Conservation (phyloP, 2,329 filamentous ascomycete species). For the Microdochium bolleyi region DNA sequence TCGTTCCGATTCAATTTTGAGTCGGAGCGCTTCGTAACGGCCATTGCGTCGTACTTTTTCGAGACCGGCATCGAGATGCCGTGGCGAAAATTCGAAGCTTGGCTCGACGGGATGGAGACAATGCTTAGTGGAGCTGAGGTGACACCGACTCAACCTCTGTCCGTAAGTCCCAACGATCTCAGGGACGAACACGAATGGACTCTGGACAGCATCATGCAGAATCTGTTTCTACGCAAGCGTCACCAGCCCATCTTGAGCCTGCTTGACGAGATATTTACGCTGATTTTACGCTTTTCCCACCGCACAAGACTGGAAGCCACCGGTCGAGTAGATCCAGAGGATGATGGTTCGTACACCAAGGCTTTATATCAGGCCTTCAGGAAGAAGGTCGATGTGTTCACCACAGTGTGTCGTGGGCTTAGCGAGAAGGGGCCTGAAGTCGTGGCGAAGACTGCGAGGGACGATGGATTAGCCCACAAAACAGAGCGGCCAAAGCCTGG, state of each 20-base stretch:
- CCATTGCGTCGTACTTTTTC: conserved; percentile 70
- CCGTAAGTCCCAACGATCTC: conserved; percentile 56
- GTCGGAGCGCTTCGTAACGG: conserved; percentile 70
- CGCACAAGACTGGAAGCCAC: conserved; percentile 30
- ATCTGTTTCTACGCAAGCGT: conserved; percentile 64
- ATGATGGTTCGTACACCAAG: conserved; percentile 15
- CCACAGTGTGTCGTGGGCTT: conserved; percentile 62
- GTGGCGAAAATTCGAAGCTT: conserved; percentile 64
- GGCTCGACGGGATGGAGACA: conserved; percentile 55
- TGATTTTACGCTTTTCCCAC: conserved; percentile 66
- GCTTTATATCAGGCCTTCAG: conserved; percentile 58
- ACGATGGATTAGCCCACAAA: conserved; percentile 21
- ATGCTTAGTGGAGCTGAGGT: conserved; percentile 38
- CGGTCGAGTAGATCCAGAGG: conserved; percentile 20
- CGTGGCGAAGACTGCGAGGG: not conserved
- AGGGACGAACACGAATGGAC: conserved; percentile 63
- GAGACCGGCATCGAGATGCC: conserved; percentile 66
- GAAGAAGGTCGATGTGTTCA: conserved; percentile 66
- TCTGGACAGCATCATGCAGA: conserved; percentile 68
- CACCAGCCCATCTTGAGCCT: conserved; percentile 66
- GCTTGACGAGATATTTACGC: conserved; percentile 67
- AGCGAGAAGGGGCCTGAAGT: conserved; percentile 50
- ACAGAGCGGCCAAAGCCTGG: conserved; percentile 7
- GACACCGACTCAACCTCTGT: conserved; percentile 11
- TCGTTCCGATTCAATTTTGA: conserved; percentile 62